Evolutionary conservation across 441 rosid genomes (phyloP), one percentile per base, ranked within the genome.

Genomic region (Pelargonium cotyledonis): DNA sequence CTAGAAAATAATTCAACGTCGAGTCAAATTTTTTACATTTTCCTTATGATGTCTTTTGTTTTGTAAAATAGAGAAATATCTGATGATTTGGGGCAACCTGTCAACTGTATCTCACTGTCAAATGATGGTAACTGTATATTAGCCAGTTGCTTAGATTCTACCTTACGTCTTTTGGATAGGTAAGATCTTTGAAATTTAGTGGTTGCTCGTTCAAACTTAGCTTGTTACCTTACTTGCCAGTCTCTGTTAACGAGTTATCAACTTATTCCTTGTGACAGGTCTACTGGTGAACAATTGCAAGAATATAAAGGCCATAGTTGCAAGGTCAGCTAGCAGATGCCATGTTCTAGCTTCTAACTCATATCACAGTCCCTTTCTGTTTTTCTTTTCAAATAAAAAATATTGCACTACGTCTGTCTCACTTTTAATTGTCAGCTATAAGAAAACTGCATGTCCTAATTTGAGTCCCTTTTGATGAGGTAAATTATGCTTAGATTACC

Each of bases 111-210:
- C 78, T 84, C 97, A 19, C 68, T 91, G 88, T 91, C 99, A 38
- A 95, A 95, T 62, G 97, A 95, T 46, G 81, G 88, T 43, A 90
- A 95, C 82, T 90, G 99, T 70, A 77, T 89, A 71, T 81, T 95
- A 72, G 99, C 97, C 15, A 77, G 97, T 72, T 91, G 97, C 79
- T 85, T 95, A 73, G 97, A 95, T 81, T 90, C 97, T 70, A 85
- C 91, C 12, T 76, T 95, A 63, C 89, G 92, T 63, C 89, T 91
- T 73, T 80, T 95, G 81, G 99, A 95, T 79, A 72, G 97, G 97
- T 90, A 73, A 71, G 49, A 43, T 63, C 19, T 53, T 63, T 3
- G 38, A 41, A 15, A 51, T 46, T 9, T 35, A 44, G 1, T 65
- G 65, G 64, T 69, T 67, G 35, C 29, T 65, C 23, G 8, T 51